A percentile compares a stretch with the other conserved stretches of the same genome.
phyloP scores from a whole-genome alignment of 495 filamentous ascomycete species.

The Penicillium paradoxum region DNA sequence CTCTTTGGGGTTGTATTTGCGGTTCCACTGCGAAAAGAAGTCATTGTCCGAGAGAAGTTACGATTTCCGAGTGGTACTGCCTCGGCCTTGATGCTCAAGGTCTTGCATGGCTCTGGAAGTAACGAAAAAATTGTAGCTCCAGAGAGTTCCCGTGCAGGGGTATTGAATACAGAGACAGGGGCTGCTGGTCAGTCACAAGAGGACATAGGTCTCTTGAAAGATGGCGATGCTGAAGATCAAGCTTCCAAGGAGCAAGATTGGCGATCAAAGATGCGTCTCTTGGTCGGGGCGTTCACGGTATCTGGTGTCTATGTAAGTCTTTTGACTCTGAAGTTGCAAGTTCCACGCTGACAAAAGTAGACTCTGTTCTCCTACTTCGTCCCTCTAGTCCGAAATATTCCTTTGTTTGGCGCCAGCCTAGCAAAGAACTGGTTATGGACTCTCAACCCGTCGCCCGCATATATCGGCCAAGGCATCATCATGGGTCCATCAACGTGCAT shows the following conservation, averaged over 20 bases:
- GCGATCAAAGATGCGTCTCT: conserved; percentile 57
- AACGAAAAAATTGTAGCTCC: conserved; percentile 20
- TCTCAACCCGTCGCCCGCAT: conserved; percentile 90
- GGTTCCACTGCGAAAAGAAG: conserved; percentile 78
- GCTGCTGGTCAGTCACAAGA: conserved; percentile 4
- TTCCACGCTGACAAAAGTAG: conserved; percentile 32
- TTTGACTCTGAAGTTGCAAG: neutral
- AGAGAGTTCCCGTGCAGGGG: conserved; percentile 9
- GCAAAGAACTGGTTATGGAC: conserved; percentile 90
- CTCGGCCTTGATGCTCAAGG: conserved; percentile 86
- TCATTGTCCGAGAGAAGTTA: conserved; percentile 85
- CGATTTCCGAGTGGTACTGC: conserved; percentile 94
- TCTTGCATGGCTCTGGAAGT: conserved; percentile 64
- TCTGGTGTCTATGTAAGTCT: conserved; percentile 50
- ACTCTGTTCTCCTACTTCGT: conserved; percentile 92
- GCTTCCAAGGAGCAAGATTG: conserved; percentile 48
- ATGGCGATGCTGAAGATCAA: conserved; percentile 23
- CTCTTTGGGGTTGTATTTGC: conserved; percentile 97
- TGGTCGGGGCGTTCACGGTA: conserved; percentile 53
- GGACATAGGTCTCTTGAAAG: conserved; percentile 21
- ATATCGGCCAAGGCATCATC: conserved; percentile 75
- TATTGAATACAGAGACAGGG: conserved; percentile 14
- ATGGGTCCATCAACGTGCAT: conserved; percentile 88
- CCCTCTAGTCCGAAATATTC: conserved; percentile 76
- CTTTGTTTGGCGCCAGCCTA: conserved; percentile 71